Percentiles rank a stretch among this genome's conserved stretches.
Conservation (phyloP, 2,329 filamentous ascomycete genomes). For the Nemania sp. region DNA sequence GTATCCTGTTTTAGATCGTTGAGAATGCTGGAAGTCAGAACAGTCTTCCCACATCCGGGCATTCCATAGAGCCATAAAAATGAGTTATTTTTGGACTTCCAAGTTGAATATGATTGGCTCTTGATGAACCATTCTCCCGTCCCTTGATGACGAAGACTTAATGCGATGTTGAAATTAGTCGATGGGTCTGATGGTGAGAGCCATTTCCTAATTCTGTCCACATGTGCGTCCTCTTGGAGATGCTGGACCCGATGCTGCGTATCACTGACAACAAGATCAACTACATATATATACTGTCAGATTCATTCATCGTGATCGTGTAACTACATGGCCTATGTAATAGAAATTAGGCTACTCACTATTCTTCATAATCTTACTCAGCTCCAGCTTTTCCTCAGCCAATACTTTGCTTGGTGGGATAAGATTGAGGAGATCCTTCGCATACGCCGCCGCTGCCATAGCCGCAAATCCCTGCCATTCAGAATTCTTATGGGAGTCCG, state of each 20-base stretch:
- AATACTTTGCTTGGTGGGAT: not conserved
- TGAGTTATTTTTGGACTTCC: slow-evolving; percentile 38
- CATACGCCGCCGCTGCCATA: not conserved
- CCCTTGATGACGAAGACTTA: slow-evolving; percentile 35
- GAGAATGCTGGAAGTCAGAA: slow-evolving; percentile 45
- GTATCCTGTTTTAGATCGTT: slow-evolving; percentile 35
- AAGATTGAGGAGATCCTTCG: not conserved
- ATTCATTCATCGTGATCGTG: too few species aligned
- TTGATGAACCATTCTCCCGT: slow-evolving; percentile 44
- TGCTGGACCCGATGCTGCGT: too few species aligned
- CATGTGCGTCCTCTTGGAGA: not conserved
- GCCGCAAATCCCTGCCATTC: slow-evolving; percentile 5
- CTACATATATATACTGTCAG: too few species aligned
- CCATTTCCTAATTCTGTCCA: slow-evolving; percentile 34
- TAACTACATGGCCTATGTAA: too few species aligned
- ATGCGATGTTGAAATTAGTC: slow-evolving; percentile 40
- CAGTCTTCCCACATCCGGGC: slow-evolving; percentile 48
- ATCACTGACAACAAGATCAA: too few species aligned
- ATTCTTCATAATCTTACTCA: not conserved
- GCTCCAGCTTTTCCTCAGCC: not conserved
- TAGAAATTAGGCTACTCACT: too few species aligned
- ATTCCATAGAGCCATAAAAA: slow-evolving; percentile 46
- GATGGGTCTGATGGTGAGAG: slow-evolving; percentile 41
- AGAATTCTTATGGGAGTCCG: not conserved
- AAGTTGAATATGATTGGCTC: slow-evolving; percentile 33